phyloP scores from a whole-genome alignment of 1,284 basidiomycete genomes.

The Trichosporon sp. region DNA sequence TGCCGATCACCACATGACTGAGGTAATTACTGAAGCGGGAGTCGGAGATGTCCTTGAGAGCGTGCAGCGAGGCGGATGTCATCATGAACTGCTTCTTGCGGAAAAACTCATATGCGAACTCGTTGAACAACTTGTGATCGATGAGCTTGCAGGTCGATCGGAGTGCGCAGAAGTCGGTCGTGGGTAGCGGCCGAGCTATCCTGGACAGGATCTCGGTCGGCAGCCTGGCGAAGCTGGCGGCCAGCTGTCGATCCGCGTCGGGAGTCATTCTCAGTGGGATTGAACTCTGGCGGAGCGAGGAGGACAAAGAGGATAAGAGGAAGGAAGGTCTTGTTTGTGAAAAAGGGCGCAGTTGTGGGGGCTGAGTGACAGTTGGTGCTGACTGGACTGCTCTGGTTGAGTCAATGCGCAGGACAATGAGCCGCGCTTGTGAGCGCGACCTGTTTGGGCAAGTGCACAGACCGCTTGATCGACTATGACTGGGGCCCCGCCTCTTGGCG shows the following conservation, averaged over 20 bases:
- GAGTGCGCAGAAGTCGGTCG: constrained; percentile 20
- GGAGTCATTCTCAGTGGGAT: neutral
- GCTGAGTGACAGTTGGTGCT: neutral
- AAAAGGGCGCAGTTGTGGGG: no score
- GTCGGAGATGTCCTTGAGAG: constrained; percentile 27
- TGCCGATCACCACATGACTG: constrained; percentile 24
- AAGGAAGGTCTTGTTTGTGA: neutral
- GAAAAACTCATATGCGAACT: constrained; percentile 29
- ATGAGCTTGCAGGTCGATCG: constrained; percentile 28
- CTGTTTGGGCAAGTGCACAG: no score
- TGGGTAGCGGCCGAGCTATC: constrained; percentile 24
- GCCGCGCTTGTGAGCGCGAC: neutral
- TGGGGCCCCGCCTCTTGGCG: neutral
- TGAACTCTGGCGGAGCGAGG: neutral
- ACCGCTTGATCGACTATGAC: no score
- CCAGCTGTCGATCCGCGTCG: constrained; percentile 1
- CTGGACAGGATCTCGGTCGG: constrained; percentile 27
- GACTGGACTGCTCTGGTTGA: neutral
- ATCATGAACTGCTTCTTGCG: constrained; percentile 38
- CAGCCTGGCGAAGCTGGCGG: constrained; percentile 22
- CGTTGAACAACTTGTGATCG: constrained; percentile 21
- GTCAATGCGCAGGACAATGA: neutral
- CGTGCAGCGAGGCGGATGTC: constrained; percentile 17
- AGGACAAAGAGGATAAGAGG: neutral
- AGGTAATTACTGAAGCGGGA: constrained; percentile 19